Percentiles rank a stretch among this genome's conserved stretches.
Evolutionary conservation across 345 rosid genomes (phyloP).

Genomic region (Citrus trifoliata): DNA sequence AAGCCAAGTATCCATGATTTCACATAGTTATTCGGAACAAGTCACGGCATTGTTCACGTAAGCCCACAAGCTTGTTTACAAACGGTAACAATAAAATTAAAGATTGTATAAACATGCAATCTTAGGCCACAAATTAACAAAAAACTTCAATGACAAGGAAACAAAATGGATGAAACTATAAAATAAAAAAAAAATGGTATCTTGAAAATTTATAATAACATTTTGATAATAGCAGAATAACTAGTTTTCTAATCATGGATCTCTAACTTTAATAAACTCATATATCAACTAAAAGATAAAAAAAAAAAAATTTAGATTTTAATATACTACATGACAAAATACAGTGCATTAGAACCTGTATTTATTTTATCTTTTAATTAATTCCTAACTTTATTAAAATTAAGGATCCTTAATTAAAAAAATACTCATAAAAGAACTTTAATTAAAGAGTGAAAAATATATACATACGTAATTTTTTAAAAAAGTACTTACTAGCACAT

Average conservation of each 20-base stretch:
- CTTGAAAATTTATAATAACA: background rate
- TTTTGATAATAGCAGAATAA: background rate
- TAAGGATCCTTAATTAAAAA: fast-evolving
- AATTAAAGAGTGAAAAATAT: background rate
- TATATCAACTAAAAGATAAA: too few relatives aligned
- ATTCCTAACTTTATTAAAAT: too few relatives aligned
- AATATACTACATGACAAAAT: too few relatives aligned
- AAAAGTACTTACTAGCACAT: background rate
- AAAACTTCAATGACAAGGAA: background rate
- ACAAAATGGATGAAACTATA: background rate
- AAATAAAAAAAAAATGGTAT: background rate
- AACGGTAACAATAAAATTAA: background rate
- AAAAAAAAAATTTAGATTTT: too few relatives aligned
- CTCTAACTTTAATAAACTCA: too few relatives aligned
- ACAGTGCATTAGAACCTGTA: fast-evolving
- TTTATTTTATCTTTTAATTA: too few relatives aligned
- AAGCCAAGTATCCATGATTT: slow-evolving; percentile 35
- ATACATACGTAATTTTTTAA: background rate
- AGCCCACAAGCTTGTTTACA: slow-evolving; percentile 10
- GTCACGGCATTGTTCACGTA: background rate
- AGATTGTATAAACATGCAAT: background rate
- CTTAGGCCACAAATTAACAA: background rate
- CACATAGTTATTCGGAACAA: slow-evolving; percentile 17
- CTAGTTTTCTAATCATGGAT: too few relatives aligned
- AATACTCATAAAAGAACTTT: too few relatives aligned